Evolutionary conservation across 768 basidiomycete genomes (phyloP).

Genomic region (Boletus bicolor): DNA sequence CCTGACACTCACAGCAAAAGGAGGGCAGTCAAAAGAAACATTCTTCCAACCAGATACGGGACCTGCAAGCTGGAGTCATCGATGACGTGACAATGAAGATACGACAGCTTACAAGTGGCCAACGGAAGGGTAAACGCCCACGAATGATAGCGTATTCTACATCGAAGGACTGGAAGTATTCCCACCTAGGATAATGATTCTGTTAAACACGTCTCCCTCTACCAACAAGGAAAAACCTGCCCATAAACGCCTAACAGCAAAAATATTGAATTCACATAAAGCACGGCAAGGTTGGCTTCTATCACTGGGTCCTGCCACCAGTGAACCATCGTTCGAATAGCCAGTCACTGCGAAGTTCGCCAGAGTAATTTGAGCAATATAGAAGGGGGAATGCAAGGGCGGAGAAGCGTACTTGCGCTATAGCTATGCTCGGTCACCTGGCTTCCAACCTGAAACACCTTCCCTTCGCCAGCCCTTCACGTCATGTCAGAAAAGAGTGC

Average conservation of each 20-base stretch:
- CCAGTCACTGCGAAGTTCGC: not conserved
- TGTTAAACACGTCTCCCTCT: not conserved
- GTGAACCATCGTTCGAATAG: constrained; percentile 10
- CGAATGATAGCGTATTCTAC: constrained; percentile 24
- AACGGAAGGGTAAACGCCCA: constrained; percentile 21
- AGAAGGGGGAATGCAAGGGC: not conserved
- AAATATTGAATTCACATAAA: constrained; percentile 5
- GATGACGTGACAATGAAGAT: not conserved
- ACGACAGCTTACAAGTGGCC: constrained; percentile 20
- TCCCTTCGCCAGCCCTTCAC: no score
- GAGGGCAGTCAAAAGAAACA: constrained; percentile 10
- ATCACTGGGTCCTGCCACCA: constrained; percentile 17
- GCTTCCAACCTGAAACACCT: no score
- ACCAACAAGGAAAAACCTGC: constrained; percentile 4
- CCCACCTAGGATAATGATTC: constrained; percentile 18
- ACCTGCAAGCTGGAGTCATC: constrained; percentile 8
- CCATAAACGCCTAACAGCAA: constrained; percentile 17
- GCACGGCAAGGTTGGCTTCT: not conserved
- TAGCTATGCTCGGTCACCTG: no score
- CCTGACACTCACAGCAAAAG: constrained; percentile 12
- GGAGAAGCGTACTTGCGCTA: not conserved
- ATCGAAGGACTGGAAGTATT: constrained; percentile 16
- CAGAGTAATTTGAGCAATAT: not conserved
- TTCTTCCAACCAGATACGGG: constrained; percentile 25
- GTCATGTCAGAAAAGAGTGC: no score